phyloP scores from a whole-genome alignment of 768 basidiomycete species.

The Hydnum rufescens region DNA sequence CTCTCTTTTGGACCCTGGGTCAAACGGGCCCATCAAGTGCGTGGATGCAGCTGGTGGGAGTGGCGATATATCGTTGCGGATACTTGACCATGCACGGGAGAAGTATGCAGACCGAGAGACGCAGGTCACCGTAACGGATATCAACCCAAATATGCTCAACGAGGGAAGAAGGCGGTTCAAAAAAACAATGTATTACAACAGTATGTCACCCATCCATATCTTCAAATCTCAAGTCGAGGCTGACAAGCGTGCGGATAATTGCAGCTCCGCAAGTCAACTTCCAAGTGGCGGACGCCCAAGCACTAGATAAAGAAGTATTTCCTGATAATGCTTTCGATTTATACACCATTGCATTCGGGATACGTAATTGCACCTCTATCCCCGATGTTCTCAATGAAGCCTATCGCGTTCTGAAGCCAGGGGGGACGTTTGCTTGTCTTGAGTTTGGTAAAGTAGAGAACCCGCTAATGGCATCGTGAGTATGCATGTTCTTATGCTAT shows the following conservation, averaged over 20 bases:
- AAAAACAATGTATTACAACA: slow-evolving; percentile 96
- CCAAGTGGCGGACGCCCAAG: slow-evolving; percentile 83
- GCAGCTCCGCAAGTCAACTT: slow-evolving; percentile 84
- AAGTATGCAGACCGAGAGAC: slow-evolving; percentile 81
- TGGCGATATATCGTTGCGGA: slow-evolving; percentile 87
- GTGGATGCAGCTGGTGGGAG: slow-evolving; percentile 94
- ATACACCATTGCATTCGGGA: slow-evolving; percentile 98
- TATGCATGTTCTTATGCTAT: background rate
- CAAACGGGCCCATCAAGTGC: slow-evolving; percentile 39
- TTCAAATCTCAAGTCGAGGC: no score
- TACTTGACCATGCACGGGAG: slow-evolving; percentile 78
- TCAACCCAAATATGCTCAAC: slow-evolving; percentile 87
- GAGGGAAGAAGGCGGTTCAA: slow-evolving; percentile 83
- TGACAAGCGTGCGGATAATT: background rate
- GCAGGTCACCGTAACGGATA: slow-evolving; percentile 75
- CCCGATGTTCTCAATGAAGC: slow-evolving; percentile 77
- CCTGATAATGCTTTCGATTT: slow-evolving; percentile 73
- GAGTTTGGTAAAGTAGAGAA: slow-evolving; percentile 91
- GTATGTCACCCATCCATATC: slow-evolving; percentile 29
- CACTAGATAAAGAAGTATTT: slow-evolving; percentile 44
- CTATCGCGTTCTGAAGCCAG: slow-evolving; percentile 85
- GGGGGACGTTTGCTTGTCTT: slow-evolving; percentile 85
- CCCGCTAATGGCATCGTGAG: slow-evolving; percentile 61
- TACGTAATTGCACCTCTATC: slow-evolving; percentile 89
- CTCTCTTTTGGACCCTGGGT: slow-evolving; percentile 48